Conservation (phyloP, 2,329 filamentous ascomycete genomes). For the Fusarium multiceps region DNA sequence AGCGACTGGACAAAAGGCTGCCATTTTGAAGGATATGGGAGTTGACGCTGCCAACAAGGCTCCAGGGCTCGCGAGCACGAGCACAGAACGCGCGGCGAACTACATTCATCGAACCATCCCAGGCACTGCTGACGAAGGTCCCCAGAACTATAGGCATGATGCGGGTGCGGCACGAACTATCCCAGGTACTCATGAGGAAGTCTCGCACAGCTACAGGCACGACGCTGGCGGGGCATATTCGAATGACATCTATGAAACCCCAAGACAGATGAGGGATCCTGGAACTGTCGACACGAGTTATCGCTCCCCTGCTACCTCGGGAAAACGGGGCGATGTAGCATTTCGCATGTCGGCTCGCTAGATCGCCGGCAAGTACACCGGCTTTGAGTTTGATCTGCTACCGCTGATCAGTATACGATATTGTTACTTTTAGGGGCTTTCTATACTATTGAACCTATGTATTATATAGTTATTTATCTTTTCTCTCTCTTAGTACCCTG, state of each 20-base stretch:
- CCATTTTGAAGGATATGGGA: neutral
- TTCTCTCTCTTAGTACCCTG: neutral
- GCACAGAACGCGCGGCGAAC: neutral
- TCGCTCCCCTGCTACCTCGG: neutral
- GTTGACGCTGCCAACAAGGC: neutral
- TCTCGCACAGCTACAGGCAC: neutral
- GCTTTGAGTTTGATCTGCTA: neutral
- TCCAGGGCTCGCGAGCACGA: neutral
- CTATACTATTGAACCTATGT: neutral
- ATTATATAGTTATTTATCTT: neutral
- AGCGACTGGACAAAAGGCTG: neutral
- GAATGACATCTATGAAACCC: neutral
- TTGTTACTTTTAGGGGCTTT: neutral
- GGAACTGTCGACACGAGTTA: neutral
- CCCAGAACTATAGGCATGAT: neutral
- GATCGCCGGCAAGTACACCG: neutral
- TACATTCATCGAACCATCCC: neutral
- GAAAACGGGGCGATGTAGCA: neutral
- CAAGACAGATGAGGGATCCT: neutral
- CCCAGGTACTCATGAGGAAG: neutral
- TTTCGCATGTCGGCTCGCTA: neutral
- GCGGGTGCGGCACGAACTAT: neutral
- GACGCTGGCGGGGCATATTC: neutral
- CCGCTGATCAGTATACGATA: neutral
- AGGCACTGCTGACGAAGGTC: neutral